Conservation (phyloP, 495 filamentous ascomycete species). For the Chaetomium tenue region DNA sequence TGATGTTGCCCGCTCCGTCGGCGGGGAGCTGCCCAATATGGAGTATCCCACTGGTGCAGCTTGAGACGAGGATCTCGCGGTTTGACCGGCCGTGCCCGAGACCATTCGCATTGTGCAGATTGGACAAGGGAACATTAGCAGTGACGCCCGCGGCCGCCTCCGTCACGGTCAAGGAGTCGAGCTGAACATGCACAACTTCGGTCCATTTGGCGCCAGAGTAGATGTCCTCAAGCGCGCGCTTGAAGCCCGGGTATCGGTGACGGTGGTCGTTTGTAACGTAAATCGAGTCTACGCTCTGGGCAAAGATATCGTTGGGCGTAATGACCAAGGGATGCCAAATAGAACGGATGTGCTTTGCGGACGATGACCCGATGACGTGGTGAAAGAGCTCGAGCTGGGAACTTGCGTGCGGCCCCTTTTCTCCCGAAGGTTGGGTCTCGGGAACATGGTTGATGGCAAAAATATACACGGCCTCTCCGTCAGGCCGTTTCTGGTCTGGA, state of each 20-base stretch:
- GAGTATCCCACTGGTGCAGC: constrained; percentile 37
- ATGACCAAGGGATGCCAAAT: constrained; percentile 49
- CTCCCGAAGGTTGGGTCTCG: constrained; percentile 26
- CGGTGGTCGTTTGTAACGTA: constrained; percentile 63
- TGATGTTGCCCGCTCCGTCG: constrained; percentile 42
- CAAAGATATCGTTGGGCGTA: constrained; percentile 62
- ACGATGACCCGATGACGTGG: constrained; percentile 43
- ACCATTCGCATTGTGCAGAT: constrained; percentile 56
- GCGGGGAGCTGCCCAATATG: constrained; percentile 33
- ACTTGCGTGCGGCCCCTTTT: constrained; percentile 28
- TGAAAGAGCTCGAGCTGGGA: constrained; percentile 61
- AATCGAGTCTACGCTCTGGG: constrained; percentile 48
- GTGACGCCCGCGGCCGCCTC: constrained; percentile 37
- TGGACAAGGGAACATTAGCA: constrained; percentile 44
- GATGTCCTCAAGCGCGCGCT: constrained; percentile 46
- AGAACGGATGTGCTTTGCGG: constrained; percentile 42
- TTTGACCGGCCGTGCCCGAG: constrained; percentile 51
- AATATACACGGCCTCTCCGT: constrained; percentile 56
- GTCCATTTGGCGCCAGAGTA: constrained; percentile 40
- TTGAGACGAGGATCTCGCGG: constrained; percentile 50
- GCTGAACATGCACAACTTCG: constrained; percentile 33
- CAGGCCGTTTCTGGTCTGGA: constrained; percentile 40
- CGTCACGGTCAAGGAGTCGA: constrained; percentile 24
- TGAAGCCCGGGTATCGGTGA: constrained; percentile 45
- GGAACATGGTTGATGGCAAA: constrained; percentile 59